Evolutionary conservation across 441 rosid species (phyloP).

Genomic region (Kokia cookei): DNA sequence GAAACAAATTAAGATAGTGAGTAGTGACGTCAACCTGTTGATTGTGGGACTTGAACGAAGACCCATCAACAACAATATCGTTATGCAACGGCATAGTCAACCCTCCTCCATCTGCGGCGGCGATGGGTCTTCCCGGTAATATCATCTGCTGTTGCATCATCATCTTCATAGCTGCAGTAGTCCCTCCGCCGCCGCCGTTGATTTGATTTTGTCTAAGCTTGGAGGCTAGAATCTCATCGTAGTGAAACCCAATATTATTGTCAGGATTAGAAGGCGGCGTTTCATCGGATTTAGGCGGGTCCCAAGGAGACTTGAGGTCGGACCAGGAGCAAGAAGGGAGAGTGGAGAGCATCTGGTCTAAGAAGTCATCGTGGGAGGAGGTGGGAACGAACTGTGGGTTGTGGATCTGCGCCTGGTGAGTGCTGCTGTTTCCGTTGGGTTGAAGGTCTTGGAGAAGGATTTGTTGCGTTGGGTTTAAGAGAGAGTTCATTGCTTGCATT

Average conservation of each 20-base stretch:
- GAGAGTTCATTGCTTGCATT: conserved; percentile 50
- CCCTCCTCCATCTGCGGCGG: conserved; percentile 11
- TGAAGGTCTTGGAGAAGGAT: conserved; percentile 34
- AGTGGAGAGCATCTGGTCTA: conserved; percentile 56
- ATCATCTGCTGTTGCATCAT: conserved; percentile 51
- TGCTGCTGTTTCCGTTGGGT: conserved; percentile 10
- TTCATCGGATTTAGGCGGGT: conserved; percentile 28
- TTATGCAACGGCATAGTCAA: conserved; percentile 24
- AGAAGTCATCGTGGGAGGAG: conserved; percentile 40
- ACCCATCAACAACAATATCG: conserved; percentile 37
- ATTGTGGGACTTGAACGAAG: conserved; percentile 13
- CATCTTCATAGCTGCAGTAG: conserved; percentile 30
- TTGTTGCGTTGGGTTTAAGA: conserved; percentile 24
- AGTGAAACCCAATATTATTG: conserved; percentile 36
- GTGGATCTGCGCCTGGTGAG: conserved; percentile 32
- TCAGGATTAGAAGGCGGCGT: conserved; percentile 17
- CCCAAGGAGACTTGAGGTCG: not conserved
- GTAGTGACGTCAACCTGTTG: not conserved
- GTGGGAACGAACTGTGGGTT: conserved; percentile 37
- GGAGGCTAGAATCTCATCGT: conserved; percentile 44
- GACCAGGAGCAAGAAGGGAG: conserved; percentile 48
- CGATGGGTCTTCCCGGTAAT: conserved; percentile 26
- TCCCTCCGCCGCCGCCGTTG: conserved; percentile 24
- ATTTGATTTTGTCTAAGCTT: conserved; percentile 66
- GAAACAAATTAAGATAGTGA: not conserved